Conservation (phyloP, 2,329 filamentous ascomycete genomes). For the Endocalyx cinctus region DNA sequence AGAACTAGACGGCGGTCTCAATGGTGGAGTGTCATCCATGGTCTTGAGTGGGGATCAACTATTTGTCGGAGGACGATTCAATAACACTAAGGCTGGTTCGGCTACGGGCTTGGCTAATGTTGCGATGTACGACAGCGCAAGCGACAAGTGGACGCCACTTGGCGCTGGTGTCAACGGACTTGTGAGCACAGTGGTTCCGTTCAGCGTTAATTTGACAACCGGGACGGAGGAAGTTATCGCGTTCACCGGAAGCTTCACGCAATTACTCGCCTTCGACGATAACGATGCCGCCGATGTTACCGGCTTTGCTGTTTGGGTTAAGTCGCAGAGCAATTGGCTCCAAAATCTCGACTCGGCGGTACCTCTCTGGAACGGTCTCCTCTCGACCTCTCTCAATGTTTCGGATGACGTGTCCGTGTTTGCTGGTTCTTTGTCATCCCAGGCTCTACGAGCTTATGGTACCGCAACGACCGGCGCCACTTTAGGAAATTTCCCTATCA, state of each 20-base stretch:
- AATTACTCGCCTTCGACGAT: conserved; percentile 63
- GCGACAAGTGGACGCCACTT: conserved; percentile 69
- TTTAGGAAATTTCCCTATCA: conserved; percentile 54
- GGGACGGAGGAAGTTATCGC: conserved; percentile 69
- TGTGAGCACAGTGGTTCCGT: conserved; percentile 69
- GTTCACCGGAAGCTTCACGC: conserved; percentile 74
- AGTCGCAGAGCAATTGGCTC: conserved; percentile 80
- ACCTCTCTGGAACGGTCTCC: conserved; percentile 64
- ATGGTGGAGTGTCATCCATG: conserved; percentile 71
- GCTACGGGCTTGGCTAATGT: conserved; percentile 67
- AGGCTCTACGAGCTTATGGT: conserved; percentile 67
- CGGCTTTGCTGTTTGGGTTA: conserved; percentile 90
- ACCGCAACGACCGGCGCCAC: conserved; percentile 60
- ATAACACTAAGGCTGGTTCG: conserved; percentile 60
- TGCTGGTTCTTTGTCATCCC: conserved; percentile 77
- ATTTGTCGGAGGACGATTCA: conserved; percentile 84
- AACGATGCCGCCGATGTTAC: conserved; percentile 57
- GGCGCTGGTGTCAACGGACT: conserved; percentile 81
- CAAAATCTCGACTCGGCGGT: conserved; percentile 66
- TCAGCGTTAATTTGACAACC: conserved; percentile 72
- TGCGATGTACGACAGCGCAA: conserved; percentile 67
- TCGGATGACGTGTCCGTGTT: conserved; percentile 63
- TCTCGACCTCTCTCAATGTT: conserved; percentile 66
- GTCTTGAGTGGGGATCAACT: conserved; percentile 61
- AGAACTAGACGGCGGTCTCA: conserved; percentile 67